These are phyloP conservation scores for Colletotrichum ledebouriae DNA, from an alignment of 2,329 filamentous ascomycete species.

Conservation along the genomic window DNA sequence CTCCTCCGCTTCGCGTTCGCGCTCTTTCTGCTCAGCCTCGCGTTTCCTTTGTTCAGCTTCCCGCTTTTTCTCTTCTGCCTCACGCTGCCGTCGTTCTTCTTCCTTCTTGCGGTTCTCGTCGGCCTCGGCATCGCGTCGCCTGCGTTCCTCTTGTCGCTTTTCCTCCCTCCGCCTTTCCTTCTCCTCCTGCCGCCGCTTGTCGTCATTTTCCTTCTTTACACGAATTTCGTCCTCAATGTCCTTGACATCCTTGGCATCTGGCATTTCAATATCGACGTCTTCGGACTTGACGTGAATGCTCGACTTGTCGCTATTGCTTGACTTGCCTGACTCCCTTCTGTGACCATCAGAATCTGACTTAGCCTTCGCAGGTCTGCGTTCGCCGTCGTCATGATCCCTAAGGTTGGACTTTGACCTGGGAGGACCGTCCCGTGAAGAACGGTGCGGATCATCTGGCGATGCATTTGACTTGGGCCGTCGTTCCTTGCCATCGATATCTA, in stretches of 20 bases:
- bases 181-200: slow-evolving; percentile 50
- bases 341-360: slow-evolving; percentile 55
- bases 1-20: slow-evolving; percentile 55
- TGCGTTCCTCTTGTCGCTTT: slow-evolving; percentile 43
- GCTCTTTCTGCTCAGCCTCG: slow-evolving; percentile 51
- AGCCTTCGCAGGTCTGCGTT: slow-evolving; percentile 47
- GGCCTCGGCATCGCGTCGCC: slow-evolving; percentile 51
- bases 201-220: slow-evolving; percentile 54
- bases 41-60: slow-evolving; percentile 42
- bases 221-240: slow-evolving; percentile 49
- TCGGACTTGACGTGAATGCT: slow-evolving; percentile 71
- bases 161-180: slow-evolving; percentile 44
- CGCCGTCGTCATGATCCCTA: slow-evolving; percentile 60
- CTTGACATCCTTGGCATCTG: slow-evolving; percentile 57
- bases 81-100: slow-evolving; percentile 40
- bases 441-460: slow-evolving; percentile 61
- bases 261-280: slow-evolving; percentile 69
- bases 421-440: slow-evolving; percentile 29
- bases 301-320: slow-evolving; percentile 58
- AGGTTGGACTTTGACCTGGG: slow-evolving; percentile 49
- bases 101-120: slow-evolving; percentile 50
- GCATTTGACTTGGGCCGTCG: slow-evolving; percentile 58
- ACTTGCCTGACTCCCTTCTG: slow-evolving; percentile 58
- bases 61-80: slow-evolving; percentile 39
- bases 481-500: slow-evolving; percentile 68